Conservation (phyloP, 2,329 filamentous ascomycete species). For the Exophiala calicioides region DNA sequence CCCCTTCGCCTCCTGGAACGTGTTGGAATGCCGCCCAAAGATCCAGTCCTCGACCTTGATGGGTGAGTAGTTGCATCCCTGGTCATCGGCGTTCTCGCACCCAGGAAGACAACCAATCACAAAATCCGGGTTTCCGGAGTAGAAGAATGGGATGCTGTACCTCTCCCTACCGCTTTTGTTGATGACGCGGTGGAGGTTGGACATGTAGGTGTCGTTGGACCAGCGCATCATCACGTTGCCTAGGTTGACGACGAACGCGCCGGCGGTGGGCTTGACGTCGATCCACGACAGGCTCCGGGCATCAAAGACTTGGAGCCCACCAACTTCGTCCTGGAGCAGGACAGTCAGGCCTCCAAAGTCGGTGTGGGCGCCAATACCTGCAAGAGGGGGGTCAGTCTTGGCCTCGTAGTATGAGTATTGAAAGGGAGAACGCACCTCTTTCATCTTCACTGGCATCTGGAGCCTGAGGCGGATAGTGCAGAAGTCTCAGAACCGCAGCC, state of each 20-base stretch:
- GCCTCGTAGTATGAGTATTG: conserved; percentile 25
- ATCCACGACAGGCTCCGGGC: conserved; percentile 29
- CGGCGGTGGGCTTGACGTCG: conserved; percentile 30
- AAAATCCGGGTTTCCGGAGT: conserved; percentile 34
- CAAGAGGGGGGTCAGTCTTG: background rate
- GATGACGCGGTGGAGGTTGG: conserved; percentile 36
- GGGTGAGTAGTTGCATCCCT: conserved; percentile 30
- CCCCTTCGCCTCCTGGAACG: conserved; percentile 28
- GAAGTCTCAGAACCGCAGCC: conserved; percentile 30
- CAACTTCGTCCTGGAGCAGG: conserved; percentile 34
- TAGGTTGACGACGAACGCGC: conserved; percentile 35
- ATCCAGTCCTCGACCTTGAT: conserved; percentile 34
- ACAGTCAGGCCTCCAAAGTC: conserved; percentile 38
- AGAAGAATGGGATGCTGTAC: conserved; percentile 35
- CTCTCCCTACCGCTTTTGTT: conserved; percentile 32
- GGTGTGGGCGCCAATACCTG: conserved; percentile 35
- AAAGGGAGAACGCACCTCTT: conserved; percentile 21
- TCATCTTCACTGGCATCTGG: conserved; percentile 24
- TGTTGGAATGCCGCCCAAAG: conserved; percentile 31
- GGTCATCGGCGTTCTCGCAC: conserved; percentile 19
- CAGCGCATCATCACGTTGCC: conserved; percentile 36
- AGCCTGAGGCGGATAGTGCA: conserved; percentile 36
- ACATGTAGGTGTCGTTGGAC: conserved; percentile 35
- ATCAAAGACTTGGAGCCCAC: conserved; percentile 35
- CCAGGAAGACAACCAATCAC: conserved; percentile 31